Evolutionary conservation across 2,329 filamentous ascomycete species (phyloP), one percentile per base, ranked within the genome.

Genomic region (Aspergillus sclerotialis): DNA sequence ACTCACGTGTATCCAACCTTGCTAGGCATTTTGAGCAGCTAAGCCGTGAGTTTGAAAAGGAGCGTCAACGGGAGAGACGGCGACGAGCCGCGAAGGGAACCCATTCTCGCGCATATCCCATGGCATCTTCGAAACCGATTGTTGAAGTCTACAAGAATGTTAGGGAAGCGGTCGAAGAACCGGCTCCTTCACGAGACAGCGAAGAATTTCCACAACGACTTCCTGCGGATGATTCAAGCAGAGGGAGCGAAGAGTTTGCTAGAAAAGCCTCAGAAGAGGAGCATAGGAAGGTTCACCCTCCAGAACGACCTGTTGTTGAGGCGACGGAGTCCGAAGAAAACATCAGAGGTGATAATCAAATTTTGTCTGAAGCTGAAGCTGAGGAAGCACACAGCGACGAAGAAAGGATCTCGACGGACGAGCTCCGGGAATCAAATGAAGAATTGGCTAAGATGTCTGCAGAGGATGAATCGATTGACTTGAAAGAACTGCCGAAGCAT

Each of bases 21-120:
- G 87, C 92, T 12, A 86, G 86, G 48, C 92, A 96, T 58, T 96
- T 98, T 55, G 93, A 98, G 60, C 89, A 96, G 58, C 72, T 98
- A 37, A 95, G 88, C 49, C 82, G 89, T 15, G 93, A 98, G 54
- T 98, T 98, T 47, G 88, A 95, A 55, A 94, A 90, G 50, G 90
- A 98, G 62, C 78, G 92, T 28, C 76, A 93, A 46, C 82, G 84
- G 31, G 90, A 96, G 58, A 78, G 85, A 45, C 82, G 82, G 50
- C 83, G 88, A 56, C 52, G 86, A 39, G 84, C 86, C 16, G 84
- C 85, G 29, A 87, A 81, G 52, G 80, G 83, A 54, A 74, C 77
- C 28, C 76, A 78, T 56, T 85, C 86, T 10, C 77, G 89, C 42
- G 86, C 87, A 1, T 90, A 90, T 56, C 90, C 92, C 13, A 78